A percentile compares a stretch with the other conserved stretches of the same genome.
Evolutionary conservation across 257 asterid species (phyloP).

Genomic region (Przewalskia tangutica): DNA sequence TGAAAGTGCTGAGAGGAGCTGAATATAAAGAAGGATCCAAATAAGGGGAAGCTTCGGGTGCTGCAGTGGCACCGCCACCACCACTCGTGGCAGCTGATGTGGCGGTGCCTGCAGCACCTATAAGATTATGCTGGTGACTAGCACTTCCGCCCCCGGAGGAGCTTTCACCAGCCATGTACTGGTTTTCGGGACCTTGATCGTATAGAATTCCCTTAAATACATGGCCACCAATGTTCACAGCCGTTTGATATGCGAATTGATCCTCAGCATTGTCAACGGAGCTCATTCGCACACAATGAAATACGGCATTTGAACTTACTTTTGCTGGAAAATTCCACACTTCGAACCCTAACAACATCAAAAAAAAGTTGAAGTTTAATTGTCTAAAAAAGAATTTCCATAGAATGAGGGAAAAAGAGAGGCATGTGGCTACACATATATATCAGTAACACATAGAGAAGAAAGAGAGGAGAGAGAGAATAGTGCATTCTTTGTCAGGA

Average conservation of each 20-base stretch:
- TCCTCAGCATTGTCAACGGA: constrained; percentile 63
- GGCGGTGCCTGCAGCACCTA: constrained; percentile 31
- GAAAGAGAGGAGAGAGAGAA: constrained; percentile 4
- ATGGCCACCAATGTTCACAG: constrained; percentile 86
- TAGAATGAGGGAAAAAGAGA: neutral
- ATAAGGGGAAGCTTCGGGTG: constrained; percentile 22
- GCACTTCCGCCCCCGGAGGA: constrained; percentile 80
- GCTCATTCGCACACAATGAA: constrained; percentile 84
- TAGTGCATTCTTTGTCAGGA: constrained; percentile 32
- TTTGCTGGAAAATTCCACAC: constrained; percentile 74
- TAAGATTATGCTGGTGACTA: constrained; percentile 47
- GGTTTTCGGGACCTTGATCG: constrained; percentile 77
- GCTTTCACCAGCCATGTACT: constrained; percentile 55
- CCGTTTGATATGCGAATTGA: constrained; percentile 77
- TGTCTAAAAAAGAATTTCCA: neutral
- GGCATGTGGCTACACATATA: constrained; percentile 15
- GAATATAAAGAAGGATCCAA: constrained; percentile 51
- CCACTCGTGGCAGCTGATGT: constrained; percentile 19
- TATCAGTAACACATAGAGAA: neutral
- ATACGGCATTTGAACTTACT: constrained; percentile 60
- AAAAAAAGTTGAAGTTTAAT: neutral
- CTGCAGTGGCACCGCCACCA: constrained; percentile 7
- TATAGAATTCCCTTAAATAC: constrained; percentile 82
- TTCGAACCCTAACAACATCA: constrained; percentile 55
- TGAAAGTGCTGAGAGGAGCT: constrained; percentile 61